These are phyloP conservation scores for Rhododendron ferrugineum DNA, from an alignment of 148 eudicot genomes.

Conservation along the genomic window DNA sequence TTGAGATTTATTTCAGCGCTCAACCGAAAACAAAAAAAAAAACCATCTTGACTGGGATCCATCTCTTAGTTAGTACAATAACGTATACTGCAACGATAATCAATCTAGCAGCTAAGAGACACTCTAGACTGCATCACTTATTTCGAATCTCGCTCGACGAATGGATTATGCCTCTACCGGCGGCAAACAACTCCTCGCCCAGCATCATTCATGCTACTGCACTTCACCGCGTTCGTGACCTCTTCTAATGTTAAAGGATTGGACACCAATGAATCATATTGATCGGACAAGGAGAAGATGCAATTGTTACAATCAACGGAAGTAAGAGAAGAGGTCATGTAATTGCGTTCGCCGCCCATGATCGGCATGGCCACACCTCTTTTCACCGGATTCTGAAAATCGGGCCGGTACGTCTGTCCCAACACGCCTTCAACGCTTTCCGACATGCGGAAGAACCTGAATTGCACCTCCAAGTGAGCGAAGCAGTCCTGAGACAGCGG, in stretches of 20 bases:
- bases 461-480: constrained; percentile 9
- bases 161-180: background rate
- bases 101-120: background rate
- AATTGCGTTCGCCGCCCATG: constrained; percentile 18
- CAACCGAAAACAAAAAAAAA: background rate
- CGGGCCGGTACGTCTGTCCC: constrained; percentile 17
- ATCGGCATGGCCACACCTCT: constrained; percentile 21
- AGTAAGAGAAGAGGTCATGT: constrained; percentile 9
- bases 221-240: background rate
- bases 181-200: constrained; percentile 14
- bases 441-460: constrained; percentile 9
- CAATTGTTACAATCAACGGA: constrained; percentile 14
- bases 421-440: constrained; percentile 15
- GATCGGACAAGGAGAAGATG: background rate
- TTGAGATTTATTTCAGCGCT: background rate
- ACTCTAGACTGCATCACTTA: background rate
- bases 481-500: constrained; percentile 15
- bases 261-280: background rate
- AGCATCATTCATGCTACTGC: constrained; percentile 5
- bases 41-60: background rate
- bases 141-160: background rate
- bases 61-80: background rate
- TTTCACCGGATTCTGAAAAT: constrained; percentile 17
- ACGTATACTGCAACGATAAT: background rate
- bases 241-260: background rate